Base-by-base conservation (phyloP, 192 early-diverging fungal genomes). In the Coemansia sp. region DNA sequence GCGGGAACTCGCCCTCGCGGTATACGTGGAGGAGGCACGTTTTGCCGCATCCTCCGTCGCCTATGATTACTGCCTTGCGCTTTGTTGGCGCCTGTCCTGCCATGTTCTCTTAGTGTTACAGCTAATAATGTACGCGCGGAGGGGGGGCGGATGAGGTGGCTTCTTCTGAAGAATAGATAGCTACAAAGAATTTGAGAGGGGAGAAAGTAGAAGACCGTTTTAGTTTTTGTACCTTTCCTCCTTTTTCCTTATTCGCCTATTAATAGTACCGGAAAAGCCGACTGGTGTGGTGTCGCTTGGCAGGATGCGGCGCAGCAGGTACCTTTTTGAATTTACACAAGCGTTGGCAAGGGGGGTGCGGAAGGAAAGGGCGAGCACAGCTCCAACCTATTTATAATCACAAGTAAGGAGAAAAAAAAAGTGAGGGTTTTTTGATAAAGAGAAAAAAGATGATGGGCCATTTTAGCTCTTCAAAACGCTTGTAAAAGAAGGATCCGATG, bases 11-110 rank as follows among this genome's bases (percentile, higher is more conserved):
- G 35, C 89, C 90, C 76, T 93, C 91, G 55, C 88, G 88, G 69
- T 93, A 96, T 64, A 93, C 91, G 64, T 92, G 89, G 64, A 94
- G 78, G 62, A 95, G 85, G 76, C 92, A 96, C 15, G 93, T 95
- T 72, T 96, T 96, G 66, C 93, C 94, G 74, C 91, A 92, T 56
- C 91, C 91, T 84, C 94, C 94, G 77, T 96, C 95, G 59, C 95
- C 95, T 20, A 96, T 90, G 60, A 94, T 89, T 41, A 94, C 94
- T 60, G 95, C 87, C 68, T 96, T 96, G 73, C 75, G 75, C 66
- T 77, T 71, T 57, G 68, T 60, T 57, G 69, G 60, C 39, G 35
- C 16, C 33, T 38, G 33, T 9, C 5, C 33, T 58, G 56, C 35
- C 62, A 39, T 66, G 0, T 38, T 65, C 12, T 20, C 5, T 43